Evolutionary conservation across 2,329 filamentous ascomycete genomes (phyloP), one percentile per base, ranked within the genome.

Genomic region (Nemania serpens): DNA sequence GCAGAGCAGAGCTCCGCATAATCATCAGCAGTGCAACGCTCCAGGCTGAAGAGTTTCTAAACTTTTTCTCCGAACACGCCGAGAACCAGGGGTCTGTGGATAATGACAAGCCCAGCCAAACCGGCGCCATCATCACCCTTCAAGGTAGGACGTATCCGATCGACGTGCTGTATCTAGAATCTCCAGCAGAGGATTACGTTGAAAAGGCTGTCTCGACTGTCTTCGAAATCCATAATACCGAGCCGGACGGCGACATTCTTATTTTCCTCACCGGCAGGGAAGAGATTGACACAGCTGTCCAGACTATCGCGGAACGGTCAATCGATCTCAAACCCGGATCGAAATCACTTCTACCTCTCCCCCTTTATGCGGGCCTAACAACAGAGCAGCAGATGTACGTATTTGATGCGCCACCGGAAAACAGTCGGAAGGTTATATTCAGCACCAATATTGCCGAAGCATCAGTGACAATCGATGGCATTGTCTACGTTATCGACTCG

Each of bases 381-480:
- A 92, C 90, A 9, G 93, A 97, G 66, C 88, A 97, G 71, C 95
- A 98, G 73, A 94, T 97, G 87, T 93, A 93, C 66, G 90, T 98
- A 42, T 98, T 98, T 73, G 92, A 97, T 69, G 87, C 90, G 55
- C 81, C 93, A 1, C 87, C 91, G 0, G 88, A 91, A 62, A 89
- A 93, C 61, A 93, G 88, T 1, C 85, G 95, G 43, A 98, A 98
- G 73, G 90, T 97, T 41, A 91, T 99, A 37, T 88, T 97, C 66
- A 90, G 91, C 3, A 98, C 95, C 60, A 98, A 98, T 73, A 97
- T 98, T 66, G 93, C 95, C 12, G 95, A 99, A 79, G 94, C 95
- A 4, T 97, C 92, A 1, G 90, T 99, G 45, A 98, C 95, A 15
- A 96, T 98, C 58, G 89, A 95, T 55, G 93, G 92, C 2, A 93